A percentile compares a stretch with the other conserved stretches of the same genome.
Evolutionary conservation across 768 basidiomycete species (phyloP).

Genomic region (Kondoa subrosea): DNA sequence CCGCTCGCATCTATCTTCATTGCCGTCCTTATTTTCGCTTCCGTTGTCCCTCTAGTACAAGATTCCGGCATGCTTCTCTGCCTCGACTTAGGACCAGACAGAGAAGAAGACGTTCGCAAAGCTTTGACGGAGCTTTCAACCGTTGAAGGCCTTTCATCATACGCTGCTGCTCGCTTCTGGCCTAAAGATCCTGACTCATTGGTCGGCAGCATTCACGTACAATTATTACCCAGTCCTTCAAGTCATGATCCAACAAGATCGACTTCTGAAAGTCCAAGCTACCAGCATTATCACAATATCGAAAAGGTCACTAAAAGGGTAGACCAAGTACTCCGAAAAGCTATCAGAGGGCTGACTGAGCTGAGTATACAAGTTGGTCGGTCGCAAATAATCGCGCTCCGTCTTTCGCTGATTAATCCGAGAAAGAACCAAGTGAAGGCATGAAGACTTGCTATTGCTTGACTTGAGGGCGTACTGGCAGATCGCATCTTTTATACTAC

Average conservation of each 20-base stretch:
- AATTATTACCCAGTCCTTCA: conserved; percentile 51
- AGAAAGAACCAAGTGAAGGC: not conserved
- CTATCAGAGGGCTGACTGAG: conserved; percentile 69
- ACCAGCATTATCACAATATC: conserved; percentile 46
- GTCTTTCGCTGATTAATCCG: no score
- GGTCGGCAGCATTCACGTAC: conserved; percentile 82
- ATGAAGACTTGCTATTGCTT: not conserved
- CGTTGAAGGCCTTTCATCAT: conserved; percentile 66
- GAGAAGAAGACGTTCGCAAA: conserved; percentile 33
- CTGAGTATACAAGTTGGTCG: conserved; percentile 65
- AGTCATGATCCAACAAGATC: conserved; percentile 44
- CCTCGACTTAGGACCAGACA: conserved; percentile 53
- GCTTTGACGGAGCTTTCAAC: conserved; percentile 46
- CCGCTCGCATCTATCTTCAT: conserved; percentile 96
- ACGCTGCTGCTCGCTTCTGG: conserved; percentile 76
- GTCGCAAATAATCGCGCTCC: not conserved
- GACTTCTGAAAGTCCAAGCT: conserved; percentile 1
- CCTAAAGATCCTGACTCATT: conserved; percentile 73
- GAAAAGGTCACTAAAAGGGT: conserved; percentile 64
- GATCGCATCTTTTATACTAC: no score
- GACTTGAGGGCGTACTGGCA: no score
- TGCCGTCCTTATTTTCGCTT: conserved; percentile 81
- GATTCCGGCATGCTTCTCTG: conserved; percentile 79
- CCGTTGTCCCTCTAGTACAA: conserved; percentile 83
- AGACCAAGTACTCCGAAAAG: conserved; percentile 49